Conservation (phyloP, 164 flowering plant species). For the Aristolochia californica region DNA sequence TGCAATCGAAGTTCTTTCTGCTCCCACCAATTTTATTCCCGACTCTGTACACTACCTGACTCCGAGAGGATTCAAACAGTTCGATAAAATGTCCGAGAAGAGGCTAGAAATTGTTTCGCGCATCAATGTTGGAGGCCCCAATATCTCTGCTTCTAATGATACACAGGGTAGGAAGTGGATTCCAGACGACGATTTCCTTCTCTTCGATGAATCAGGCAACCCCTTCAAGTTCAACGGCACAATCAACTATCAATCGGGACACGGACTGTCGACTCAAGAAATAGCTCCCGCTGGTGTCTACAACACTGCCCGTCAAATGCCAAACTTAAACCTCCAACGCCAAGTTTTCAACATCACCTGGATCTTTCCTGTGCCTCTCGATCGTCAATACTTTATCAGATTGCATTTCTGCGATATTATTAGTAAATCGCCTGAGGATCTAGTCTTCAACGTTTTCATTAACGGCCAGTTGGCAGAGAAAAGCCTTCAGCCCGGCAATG, state of each 20-base stretch:
- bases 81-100: slow-evolving; percentile 22
- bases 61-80: slow-evolving; percentile 18
- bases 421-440: slow-evolving; percentile 33
- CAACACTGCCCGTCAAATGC: slow-evolving; percentile 74
- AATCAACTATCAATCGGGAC: slow-evolving; percentile 29
- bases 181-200: slow-evolving; percentile 54
- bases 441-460: slow-evolving; percentile 59
- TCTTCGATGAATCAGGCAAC: slow-evolving; percentile 40
- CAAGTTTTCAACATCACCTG: slow-evolving; percentile 57
- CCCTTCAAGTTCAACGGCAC: slow-evolving; percentile 2
- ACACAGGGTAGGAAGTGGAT: slow-evolving; percentile 79
- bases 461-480: slow-evolving; percentile 32
- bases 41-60: slow-evolving; percentile 26
- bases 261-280: slow-evolving; percentile 41
- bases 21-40: slow-evolving; percentile 41
- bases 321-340: slow-evolving; percentile 17
- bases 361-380: slow-evolving; percentile 27
- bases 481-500: slow-evolving; percentile 39
- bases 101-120: slow-evolving; percentile 50
- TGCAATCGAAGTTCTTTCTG: slow-evolving; percentile 76
- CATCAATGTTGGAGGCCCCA: slow-evolving; percentile 69
- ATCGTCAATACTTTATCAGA: slow-evolving; percentile 42
- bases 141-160: slow-evolving; percentile 57
- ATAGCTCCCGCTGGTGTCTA: slow-evolving; percentile 74
- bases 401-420: slow-evolving; percentile 86